A percentile compares a stretch with the other conserved stretches of the same genome.
Conservation (phyloP, 2,329 filamentous ascomycete species). For the Chaetoscypha palmicola region DNA sequence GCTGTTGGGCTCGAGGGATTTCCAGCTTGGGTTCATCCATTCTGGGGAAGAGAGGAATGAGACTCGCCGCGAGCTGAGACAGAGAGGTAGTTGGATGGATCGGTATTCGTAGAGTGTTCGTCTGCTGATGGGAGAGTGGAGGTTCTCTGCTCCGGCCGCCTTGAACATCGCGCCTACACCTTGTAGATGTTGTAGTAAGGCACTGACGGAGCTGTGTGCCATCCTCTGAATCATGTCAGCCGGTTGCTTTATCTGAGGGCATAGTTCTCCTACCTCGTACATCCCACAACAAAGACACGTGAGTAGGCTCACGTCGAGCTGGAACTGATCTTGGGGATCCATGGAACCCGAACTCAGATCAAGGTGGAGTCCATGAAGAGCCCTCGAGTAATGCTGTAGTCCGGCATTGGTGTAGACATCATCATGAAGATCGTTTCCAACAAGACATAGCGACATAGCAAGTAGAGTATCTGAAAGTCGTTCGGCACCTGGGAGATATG, state of each 20-base stretch:
- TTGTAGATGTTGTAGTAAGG: slow-evolving; percentile 6
- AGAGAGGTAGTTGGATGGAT: slow-evolving; percentile 6
- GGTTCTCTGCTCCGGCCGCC: slow-evolving; percentile 4
- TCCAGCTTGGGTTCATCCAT: slow-evolving; percentile 13
- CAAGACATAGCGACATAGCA: slow-evolving; percentile 10
- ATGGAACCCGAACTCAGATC: background rate
- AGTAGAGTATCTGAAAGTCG: slow-evolving; percentile 8
- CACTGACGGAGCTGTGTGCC: slow-evolving; percentile 5
- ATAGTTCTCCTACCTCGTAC: slow-evolving; percentile 8
- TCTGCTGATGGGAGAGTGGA: slow-evolving; percentile 7
- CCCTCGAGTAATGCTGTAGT: slow-evolving; percentile 9
- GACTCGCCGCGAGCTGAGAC: slow-evolving; percentile 4
- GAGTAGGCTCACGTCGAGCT: slow-evolving; percentile 8
- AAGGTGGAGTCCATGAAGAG: slow-evolving; percentile 8
- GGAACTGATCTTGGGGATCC: background rate
- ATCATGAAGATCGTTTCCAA: slow-evolving; percentile 1
- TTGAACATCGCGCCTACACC: slow-evolving; percentile 13
- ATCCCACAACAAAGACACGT: slow-evolving; percentile 11
- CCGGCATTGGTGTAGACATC: background rate
- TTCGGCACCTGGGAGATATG: slow-evolving; percentile 3
- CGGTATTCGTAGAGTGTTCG: slow-evolving; percentile 13
- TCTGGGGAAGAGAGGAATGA: slow-evolving; percentile 7
- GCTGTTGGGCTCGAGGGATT: slow-evolving; percentile 6
- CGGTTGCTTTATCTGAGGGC: background rate
- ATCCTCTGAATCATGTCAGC: slow-evolving; percentile 2